These are phyloP conservation scores for Scorias spongiosa DNA, from an alignment of 2,329 filamentous ascomycete genomes.

Conservation along the genomic window DNA sequence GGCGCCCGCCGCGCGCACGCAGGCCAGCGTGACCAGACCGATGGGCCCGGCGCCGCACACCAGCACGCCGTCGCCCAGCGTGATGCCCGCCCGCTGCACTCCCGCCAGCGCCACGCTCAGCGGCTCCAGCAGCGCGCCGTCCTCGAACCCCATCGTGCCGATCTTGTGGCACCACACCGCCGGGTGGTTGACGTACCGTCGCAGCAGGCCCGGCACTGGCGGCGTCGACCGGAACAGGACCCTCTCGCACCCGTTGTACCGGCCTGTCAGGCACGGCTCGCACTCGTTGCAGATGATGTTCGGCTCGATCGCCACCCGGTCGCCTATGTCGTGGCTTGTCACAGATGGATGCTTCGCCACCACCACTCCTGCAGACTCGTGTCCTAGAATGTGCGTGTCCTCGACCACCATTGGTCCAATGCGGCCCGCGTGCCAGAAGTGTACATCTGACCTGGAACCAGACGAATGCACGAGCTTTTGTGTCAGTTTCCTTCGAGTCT, in stretches of 20 bases:
- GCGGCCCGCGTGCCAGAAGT: constrained; percentile 92
- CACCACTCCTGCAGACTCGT: constrained; percentile 76
- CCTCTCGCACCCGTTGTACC: constrained; percentile 85
- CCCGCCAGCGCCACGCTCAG: constrained; percentile 78
- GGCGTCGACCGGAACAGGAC: constrained; percentile 84
- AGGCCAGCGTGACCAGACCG: constrained; percentile 75
- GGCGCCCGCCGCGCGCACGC: constrained; percentile 71
- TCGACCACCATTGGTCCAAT: constrained; percentile 93
- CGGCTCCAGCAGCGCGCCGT: constrained; percentile 81
- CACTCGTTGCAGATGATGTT: constrained; percentile 85
- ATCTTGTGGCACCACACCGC: constrained; percentile 96
- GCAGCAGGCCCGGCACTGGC: constrained; percentile 70
- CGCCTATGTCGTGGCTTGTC: constrained; percentile 61
- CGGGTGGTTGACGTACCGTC: constrained; percentile 89
- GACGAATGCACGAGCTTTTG: neutral
- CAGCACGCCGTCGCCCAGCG: constrained; percentile 72
- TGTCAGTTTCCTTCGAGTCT: too few relatives aligned
- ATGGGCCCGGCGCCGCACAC: constrained; percentile 92
- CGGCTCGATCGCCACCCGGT: constrained; percentile 86
- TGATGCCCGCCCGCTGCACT: constrained; percentile 66
- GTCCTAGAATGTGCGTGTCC: constrained; percentile 79
- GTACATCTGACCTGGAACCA: constrained; percentile 61
- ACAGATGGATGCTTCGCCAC: constrained; percentile 73
- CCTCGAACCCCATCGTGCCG: constrained; percentile 77
- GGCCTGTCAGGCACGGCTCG: constrained; percentile 79